Percentiles rank a stretch among this genome's conserved stretches.
These are phyloP conservation scores for Meyerozyma smithsonii DNA, from an alignment of 1,139 yeast species.

Conservation along the genomic window DNA sequence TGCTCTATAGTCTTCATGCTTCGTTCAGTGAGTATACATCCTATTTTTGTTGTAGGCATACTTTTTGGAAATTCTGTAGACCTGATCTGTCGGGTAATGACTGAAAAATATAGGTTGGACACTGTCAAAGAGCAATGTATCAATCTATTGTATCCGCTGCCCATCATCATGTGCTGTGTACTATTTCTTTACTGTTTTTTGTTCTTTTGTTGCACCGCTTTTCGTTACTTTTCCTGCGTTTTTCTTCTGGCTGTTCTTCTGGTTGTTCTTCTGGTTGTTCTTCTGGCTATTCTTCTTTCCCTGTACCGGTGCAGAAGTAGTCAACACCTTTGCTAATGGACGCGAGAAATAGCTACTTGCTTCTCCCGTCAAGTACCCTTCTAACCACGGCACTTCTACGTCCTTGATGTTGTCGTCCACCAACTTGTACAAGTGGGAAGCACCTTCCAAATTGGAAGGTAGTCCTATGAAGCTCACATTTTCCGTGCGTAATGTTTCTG, in stretches of 20 bases:
- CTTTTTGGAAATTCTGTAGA: too few species aligned
- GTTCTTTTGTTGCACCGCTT: conserved; percentile 1
- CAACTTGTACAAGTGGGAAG: conserved; percentile 25
- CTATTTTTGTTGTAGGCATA: too few species aligned
- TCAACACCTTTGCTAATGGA: conserved; percentile 34
- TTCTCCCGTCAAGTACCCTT: conserved; percentile 21
- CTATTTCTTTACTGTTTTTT: neutral
- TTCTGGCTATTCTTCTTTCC: conserved; percentile 21
- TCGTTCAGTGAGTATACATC: too few species aligned
- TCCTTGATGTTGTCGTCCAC: conserved; percentile 30
- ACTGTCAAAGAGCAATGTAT: too few species aligned
- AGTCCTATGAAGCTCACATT: conserved; percentile 29
- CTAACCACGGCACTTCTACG: conserved; percentile 44
- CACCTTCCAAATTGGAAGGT: conserved; percentile 18
- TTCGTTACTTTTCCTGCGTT: neutral
- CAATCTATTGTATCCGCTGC: too few species aligned
- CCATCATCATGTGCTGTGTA: too few species aligned
- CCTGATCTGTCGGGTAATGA: too few species aligned
- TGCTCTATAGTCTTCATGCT: too few species aligned
- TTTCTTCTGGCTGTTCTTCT: neutral
- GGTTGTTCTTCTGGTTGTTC: conserved; percentile 11
- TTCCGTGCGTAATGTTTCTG: conserved; percentile 25
- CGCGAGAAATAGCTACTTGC: conserved; percentile 15
- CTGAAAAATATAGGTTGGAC: too few species aligned
- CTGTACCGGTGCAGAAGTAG: conserved; percentile 38